These are phyloP conservation scores for rapeseed (Brassica napus) DNA, from an alignment of 345 rosid genomes.

Conservation along the genomic window DNA sequence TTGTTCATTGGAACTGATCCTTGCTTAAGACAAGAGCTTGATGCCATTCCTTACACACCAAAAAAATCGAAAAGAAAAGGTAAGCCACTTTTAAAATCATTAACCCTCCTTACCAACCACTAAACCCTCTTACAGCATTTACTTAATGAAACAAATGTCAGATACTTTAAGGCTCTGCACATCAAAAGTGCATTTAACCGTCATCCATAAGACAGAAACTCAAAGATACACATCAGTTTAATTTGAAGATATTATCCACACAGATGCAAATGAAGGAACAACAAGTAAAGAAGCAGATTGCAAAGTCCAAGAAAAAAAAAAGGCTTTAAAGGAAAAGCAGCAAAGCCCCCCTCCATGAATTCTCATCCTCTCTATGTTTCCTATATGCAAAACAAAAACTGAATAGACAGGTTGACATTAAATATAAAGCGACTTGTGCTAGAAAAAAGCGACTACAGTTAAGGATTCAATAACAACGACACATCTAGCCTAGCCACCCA, in stretches of 20 bases:
- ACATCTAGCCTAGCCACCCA: background rate
- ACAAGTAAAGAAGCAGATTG: constrained; percentile 42
- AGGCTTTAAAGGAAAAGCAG: background rate
- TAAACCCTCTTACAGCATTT: constrained; percentile 32
- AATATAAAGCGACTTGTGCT: constrained; percentile 24
- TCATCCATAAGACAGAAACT: constrained; percentile 17
- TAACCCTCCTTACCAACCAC: constrained; percentile 27
- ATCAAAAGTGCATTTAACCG: constrained; percentile 2
- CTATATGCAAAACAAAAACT: constrained; percentile 8
- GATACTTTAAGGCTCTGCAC: constrained; percentile 29
- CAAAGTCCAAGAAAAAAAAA: constrained; percentile 43
- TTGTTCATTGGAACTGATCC: constrained; percentile 53
- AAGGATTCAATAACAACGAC: background rate
- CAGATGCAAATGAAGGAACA: constrained; percentile 26
- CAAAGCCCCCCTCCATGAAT: background rate
- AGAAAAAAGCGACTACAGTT: background rate
- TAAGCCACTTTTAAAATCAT: constrained; percentile 21
- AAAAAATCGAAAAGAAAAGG: background rate
- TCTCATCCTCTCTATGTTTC: constrained; percentile 15
- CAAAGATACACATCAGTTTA: constrained; percentile 16
- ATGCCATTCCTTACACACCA: constrained; percentile 64
- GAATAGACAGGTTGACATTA: background rate
- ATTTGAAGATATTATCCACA: constrained; percentile 3
- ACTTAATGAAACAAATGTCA: constrained; percentile 31
- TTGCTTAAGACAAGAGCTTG: constrained; percentile 76